Evolutionary conservation across 345 rosid species (phyloP).

Genomic region (Heritiera littoralis): DNA sequence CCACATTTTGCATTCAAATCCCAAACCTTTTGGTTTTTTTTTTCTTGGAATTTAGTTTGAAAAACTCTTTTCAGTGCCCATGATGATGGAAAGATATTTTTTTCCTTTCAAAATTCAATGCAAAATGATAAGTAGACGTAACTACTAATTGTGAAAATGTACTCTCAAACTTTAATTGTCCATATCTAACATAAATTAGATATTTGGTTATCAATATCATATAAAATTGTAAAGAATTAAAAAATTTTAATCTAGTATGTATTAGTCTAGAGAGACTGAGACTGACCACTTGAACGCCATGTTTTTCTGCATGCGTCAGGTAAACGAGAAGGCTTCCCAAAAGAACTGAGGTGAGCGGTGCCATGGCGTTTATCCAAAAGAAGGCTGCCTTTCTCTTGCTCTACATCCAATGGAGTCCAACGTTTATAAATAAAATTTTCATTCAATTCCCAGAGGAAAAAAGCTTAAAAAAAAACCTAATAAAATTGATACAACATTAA

Average conservation of each 20-base stretch:
- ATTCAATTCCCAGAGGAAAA: too few species aligned
- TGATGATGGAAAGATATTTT: not conserved
- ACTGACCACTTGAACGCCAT: slow-evolving; percentile 92
- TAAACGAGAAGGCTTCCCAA: slow-evolving; percentile 85
- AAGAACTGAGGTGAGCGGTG: slow-evolving; percentile 83
- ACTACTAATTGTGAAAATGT: too few species aligned
- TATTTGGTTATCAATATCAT: too few species aligned
- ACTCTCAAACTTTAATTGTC: too few species aligned
- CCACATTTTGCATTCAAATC: not conserved
- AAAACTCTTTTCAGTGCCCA: not conserved
- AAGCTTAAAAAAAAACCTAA: too few species aligned
- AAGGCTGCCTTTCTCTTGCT: slow-evolving; percentile 69
- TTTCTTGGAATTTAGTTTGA: not conserved
- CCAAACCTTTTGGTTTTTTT: not conserved
- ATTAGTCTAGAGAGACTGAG: not conserved
- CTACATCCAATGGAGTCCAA: slow-evolving; percentile 33
- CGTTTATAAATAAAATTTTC: not conserved
- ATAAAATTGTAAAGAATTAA: too few species aligned
- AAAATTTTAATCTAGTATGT: too few species aligned
- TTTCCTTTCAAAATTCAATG: too few species aligned
- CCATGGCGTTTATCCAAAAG: slow-evolving; percentile 94
- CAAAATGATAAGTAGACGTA: too few species aligned
- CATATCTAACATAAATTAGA: too few species aligned
- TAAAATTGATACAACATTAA: too few species aligned
- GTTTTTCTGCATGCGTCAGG: slow-evolving; percentile 84